A percentile compares a stretch with the other conserved stretches of the same genome.
These are phyloP conservation scores for Prunus salicina DNA, from an alignment of 306 rosid species.

Conservation along the genomic window DNA sequence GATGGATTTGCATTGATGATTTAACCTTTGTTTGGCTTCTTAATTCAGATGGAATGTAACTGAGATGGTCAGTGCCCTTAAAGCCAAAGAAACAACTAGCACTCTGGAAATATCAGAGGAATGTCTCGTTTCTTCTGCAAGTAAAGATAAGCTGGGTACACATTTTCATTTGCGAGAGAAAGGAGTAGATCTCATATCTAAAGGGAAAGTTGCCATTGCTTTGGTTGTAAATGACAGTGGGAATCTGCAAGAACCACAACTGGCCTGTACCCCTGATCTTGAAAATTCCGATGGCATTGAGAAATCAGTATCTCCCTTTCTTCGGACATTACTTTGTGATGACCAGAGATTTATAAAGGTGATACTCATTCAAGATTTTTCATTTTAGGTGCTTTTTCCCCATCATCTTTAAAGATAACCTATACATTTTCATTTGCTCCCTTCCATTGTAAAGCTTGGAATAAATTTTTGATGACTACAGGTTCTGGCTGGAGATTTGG, in stretches of 20 bases:
- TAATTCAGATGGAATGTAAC: conserved; percentile 61
- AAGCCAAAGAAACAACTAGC: conserved; percentile 34
- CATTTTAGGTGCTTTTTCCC: conserved; percentile 4
- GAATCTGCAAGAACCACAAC: conserved; percentile 9
- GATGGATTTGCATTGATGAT: conserved; percentile 19
- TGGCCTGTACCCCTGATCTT: conserved; percentile 26
- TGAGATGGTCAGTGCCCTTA: conserved; percentile 47
- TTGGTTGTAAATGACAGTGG: conserved; percentile 53
- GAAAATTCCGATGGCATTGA: conserved; percentile 38
- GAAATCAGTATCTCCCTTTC: conserved; percentile 24
- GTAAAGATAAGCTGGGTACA: conserved; percentile 41
- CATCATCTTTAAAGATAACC: neutral
- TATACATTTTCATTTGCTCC: neutral
- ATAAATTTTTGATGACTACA: conserved; percentile 9
- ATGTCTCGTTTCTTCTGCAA: conserved; percentile 38
- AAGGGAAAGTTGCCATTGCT: conserved; percentile 75
- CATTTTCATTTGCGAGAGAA: conserved; percentile 42
- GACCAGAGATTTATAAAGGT: conserved; percentile 54
- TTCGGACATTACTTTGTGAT: conserved; percentile 52
- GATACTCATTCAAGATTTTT: conserved; percentile 7
- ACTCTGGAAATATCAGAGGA: conserved; percentile 48
- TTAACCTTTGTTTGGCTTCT: conserved; percentile 26
- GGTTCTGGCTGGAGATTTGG: neutral
- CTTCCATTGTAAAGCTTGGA: conserved; percentile 1
- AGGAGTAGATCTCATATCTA: conserved; percentile 59